phyloP scores from a whole-genome alignment of 257 asterid genomes.

The Plectranthus barbatus region DNA sequence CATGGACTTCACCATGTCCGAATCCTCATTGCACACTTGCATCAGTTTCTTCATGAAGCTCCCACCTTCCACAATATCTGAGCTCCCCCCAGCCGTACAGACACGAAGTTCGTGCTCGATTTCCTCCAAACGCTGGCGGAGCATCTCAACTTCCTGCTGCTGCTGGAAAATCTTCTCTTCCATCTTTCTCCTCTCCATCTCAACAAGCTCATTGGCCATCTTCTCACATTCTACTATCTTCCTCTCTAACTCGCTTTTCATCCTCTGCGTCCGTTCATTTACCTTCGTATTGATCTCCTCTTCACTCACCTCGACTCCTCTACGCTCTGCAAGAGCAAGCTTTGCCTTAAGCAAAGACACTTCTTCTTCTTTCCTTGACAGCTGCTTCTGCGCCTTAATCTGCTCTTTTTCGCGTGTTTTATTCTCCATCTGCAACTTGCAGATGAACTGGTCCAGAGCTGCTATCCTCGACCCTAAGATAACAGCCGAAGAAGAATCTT shows the following conservation, averaged over 20 bases:
- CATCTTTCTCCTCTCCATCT: constrained; percentile 71
- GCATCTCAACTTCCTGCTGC: constrained; percentile 63
- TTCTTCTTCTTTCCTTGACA: constrained; percentile 61
- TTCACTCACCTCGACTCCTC: constrained; percentile 28
- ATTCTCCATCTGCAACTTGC: constrained; percentile 70
- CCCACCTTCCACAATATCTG: constrained; percentile 55
- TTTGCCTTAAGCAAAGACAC: constrained; percentile 45
- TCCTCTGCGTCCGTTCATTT: constrained; percentile 31
- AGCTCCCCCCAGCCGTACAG: constrained; percentile 39
- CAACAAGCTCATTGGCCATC: constrained; percentile 50
- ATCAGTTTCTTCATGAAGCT: constrained; percentile 49
- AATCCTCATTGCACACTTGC: constrained; percentile 51
- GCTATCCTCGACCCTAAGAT: constrained; percentile 71
- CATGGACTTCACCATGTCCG: constrained; percentile 95
- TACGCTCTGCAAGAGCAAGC: constrained; percentile 37
- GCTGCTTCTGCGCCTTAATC: constrained; percentile 55
- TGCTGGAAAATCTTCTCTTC: constrained; percentile 51
- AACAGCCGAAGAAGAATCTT: constrained; percentile 64
- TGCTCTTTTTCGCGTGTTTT: constrained; percentile 55
- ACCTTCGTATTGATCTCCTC: constrained; percentile 56
- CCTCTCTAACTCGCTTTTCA: constrained; percentile 52
- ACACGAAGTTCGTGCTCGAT: constrained; percentile 49
- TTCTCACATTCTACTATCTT: constrained; percentile 58
- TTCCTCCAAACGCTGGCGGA: constrained; percentile 66
- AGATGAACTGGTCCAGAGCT: constrained; percentile 75